phyloP scores from a whole-genome alignment of 371 early-diverging fungal species.

The Dinochytrium kinnereticum region DNA sequence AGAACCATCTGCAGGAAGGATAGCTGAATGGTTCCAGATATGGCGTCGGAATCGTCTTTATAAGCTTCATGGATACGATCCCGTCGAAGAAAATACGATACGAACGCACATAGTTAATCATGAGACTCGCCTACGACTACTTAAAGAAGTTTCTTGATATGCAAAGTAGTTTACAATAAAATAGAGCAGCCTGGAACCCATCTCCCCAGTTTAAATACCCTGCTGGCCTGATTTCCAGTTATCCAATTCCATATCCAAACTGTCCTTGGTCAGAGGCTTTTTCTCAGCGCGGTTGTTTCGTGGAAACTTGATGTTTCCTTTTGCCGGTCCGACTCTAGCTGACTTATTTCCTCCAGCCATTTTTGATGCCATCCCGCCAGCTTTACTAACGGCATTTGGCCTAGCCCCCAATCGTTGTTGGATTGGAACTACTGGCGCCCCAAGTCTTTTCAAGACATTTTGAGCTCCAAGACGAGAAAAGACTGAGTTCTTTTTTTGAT shows the following conservation, averaged over 20 bases:
- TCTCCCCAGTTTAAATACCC: too few relatives aligned
- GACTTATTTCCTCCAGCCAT: background rate
- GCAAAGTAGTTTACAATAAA: too few relatives aligned
- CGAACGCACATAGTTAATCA: background rate
- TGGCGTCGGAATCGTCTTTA: background rate
- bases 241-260: background rate
- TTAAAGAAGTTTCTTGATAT: background rate
- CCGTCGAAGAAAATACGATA: background rate
- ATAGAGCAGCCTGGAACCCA: too few relatives aligned
- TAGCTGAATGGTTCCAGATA: slow-evolving; percentile 5
- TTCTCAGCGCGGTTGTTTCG: background rate
- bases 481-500: background rate
- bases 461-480: background rate
- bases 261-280: background rate
- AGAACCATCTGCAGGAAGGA: background rate
- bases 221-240: background rate
- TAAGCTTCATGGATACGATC: background rate
- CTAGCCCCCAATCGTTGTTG: slow-evolving; percentile 4
- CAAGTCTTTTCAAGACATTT: slow-evolving; percentile 10
- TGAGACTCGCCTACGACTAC: background rate
- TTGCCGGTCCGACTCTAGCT: background rate
- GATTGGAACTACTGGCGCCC: slow-evolving; percentile 1
- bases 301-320: background rate
- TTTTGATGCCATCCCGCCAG: background rate
- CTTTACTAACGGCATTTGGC: background rate